Conservation (phyloP, 2,329 filamentous ascomycete genomes). For the Endoconidiophora polonica region DNA sequence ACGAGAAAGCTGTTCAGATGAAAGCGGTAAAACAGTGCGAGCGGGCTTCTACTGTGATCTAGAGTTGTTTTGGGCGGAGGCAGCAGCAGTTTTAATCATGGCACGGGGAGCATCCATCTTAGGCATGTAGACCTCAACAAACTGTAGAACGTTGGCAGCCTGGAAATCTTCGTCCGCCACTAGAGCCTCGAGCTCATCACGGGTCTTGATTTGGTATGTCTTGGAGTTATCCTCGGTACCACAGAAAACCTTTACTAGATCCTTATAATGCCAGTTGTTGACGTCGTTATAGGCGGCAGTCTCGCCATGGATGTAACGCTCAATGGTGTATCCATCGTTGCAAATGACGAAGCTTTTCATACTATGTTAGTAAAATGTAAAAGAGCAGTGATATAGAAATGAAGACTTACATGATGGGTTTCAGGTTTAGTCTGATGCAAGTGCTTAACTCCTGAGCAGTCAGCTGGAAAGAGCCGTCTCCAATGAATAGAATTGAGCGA, state of each 20-base stretch:
- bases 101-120: conserved; percentile 60
- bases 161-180: conserved; percentile 49
- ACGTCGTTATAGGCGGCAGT: conserved; percentile 70
- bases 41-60: conserved; percentile 20
- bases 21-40: neutral
- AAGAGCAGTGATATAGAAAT: neutral
- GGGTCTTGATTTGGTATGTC: conserved; percentile 52
- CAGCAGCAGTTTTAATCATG: conserved; percentile 52
- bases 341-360: conserved; percentile 56
- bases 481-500: conserved; percentile 71
- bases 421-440: conserved; percentile 59
- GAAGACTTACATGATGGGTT: conserved; percentile 52
- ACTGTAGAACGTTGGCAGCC: conserved; percentile 37
- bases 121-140: conserved; percentile 71
- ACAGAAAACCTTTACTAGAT: conserved; percentile 51
- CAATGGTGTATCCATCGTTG: conserved; percentile 81
- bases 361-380: conserved; percentile 14
- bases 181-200: conserved; percentile 48
- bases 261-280: conserved; percentile 54
- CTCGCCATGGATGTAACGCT: conserved; percentile 76
- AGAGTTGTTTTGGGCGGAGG: conserved; percentile 51
- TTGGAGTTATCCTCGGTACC: conserved; percentile 36
- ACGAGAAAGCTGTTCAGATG: neutral
- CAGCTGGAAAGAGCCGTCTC: conserved; percentile 73
- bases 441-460: conserved; percentile 73